Percentiles rank a stretch among this genome's conserved stretches.
phyloP scores from a whole-genome alignment of 208 protist species.

The Endotrypanum monterogeii region DNA sequence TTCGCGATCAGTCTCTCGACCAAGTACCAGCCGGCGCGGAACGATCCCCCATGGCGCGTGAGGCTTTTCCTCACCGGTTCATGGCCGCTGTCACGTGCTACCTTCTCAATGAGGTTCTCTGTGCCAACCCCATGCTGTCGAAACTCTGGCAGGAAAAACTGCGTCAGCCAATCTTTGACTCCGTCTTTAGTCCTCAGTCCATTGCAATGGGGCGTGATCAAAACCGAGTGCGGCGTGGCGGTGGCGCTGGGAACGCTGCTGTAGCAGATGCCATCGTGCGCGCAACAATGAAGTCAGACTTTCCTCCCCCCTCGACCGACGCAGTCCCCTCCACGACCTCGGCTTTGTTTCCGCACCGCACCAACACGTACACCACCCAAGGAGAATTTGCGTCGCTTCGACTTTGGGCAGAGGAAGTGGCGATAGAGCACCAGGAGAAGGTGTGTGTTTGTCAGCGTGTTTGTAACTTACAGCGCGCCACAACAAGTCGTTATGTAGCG shows the following conservation, averaged over 20 bases:
- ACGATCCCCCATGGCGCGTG: conserved; percentile 5
- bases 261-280: conserved; percentile 16
- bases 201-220: conserved; percentile 28
- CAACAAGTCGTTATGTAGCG: conserved; percentile 52
- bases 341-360: conserved; percentile 24
- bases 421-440: conserved; percentile 40
- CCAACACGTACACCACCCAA: conserved; percentile 34
- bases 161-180: conserved; percentile 61
- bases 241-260: conserved; percentile 8
- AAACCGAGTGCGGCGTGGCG: conserved; percentile 5
- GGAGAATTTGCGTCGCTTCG: conserved; percentile 55
- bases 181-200: conserved; percentile 61
- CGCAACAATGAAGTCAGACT: neutral
- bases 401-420: conserved; percentile 68
- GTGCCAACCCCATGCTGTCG: conserved; percentile 41
- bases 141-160: conserved; percentile 57
- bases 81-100: conserved; percentile 72
- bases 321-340: neutral
- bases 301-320: neutral
- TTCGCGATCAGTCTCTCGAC: conserved; percentile 25
- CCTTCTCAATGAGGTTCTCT: conserved; percentile 76
- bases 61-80: conserved; percentile 49
- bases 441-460: conserved; percentile 34
- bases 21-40: neutral
- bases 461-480: conserved; percentile 41